phyloP scores from a whole-genome alignment of 164 flowering plant species.

The Akebia trifoliata region DNA sequence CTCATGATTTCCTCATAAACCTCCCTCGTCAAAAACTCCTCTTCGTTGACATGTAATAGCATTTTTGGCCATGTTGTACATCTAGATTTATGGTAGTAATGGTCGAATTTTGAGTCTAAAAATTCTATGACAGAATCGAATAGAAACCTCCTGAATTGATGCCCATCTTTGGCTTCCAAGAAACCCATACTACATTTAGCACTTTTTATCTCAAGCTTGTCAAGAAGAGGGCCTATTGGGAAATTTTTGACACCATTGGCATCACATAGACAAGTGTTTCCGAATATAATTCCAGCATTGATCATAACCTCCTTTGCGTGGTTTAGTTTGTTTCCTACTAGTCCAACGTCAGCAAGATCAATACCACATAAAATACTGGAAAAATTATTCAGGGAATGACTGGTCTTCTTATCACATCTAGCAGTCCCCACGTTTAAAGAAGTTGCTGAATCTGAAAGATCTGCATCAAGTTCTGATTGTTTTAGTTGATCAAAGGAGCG shows the following conservation, averaged over 20 bases:
- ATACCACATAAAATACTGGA: conserved; percentile 25
- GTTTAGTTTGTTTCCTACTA: conserved; percentile 38
- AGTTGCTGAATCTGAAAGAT: conserved; percentile 48
- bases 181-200: conserved; percentile 20
- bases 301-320: conserved; percentile 44
- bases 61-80: conserved; percentile 36
- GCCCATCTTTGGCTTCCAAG: conserved; percentile 29
- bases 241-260: conserved; percentile 19
- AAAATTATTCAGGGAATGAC: conserved; percentile 23
- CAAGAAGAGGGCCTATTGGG: conserved; percentile 30
- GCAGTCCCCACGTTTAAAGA: conserved; percentile 20
- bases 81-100: conserved; percentile 27
- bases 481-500: conserved; percentile 20
- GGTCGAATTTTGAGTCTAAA: conserved; percentile 43
- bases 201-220: conserved; percentile 42
- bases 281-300: conserved; percentile 50
- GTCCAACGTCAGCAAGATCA: conserved; percentile 20
- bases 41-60: conserved; percentile 25
- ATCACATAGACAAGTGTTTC: conserved; percentile 14
- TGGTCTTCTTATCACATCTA: conserved; percentile 15
- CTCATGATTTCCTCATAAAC: conserved; percentile 42
- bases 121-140: conserved; percentile 60
- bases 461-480: conserved; percentile 25
- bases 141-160: conserved; percentile 43
- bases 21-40: conserved; percentile 28